Conservation (phyloP, 805 yeast genomes). For the Nakazawaea ernobii region DNA sequence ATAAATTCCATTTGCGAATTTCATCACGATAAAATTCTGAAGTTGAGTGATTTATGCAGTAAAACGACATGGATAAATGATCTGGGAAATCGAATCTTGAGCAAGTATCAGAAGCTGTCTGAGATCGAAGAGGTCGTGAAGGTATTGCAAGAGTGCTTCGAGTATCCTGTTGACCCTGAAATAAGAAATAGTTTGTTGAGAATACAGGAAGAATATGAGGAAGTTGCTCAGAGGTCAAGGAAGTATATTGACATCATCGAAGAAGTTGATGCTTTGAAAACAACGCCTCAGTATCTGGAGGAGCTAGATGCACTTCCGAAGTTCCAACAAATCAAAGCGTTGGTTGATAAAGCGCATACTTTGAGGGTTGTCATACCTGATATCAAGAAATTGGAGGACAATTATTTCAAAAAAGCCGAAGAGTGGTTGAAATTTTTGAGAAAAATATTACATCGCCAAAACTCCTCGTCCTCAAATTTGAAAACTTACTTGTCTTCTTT, state of each 20-base stretch:
- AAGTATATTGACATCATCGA: constrained; percentile 18
- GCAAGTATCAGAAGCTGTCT: background rate
- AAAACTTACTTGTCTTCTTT: constrained; percentile 21
- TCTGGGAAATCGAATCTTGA: background rate
- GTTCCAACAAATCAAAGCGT: constrained; percentile 2
- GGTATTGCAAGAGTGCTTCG: constrained; percentile 1
- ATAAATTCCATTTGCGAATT: constrained; percentile 11
- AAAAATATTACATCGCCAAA: constrained; percentile 27
- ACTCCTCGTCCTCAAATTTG: constrained; percentile 24
- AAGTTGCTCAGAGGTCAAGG: constrained; percentile 14
- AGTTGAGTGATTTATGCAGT: constrained; percentile 12
- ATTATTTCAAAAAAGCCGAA: constrained; percentile 22
- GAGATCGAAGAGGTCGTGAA: background rate
- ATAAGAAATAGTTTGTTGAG: constrained; percentile 1
- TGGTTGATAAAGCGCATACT: background rate
- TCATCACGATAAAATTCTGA: constrained; percentile 14
- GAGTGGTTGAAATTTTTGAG: constrained; percentile 31
- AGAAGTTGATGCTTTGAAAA: constrained; percentile 13
- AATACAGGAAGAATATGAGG: constrained; percentile 10
- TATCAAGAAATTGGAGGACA: constrained; percentile 1
- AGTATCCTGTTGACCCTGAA: constrained; percentile 7
- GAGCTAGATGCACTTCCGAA: background rate
- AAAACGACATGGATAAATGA: constrained; percentile 14
- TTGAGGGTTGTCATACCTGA: constrained; percentile 1
- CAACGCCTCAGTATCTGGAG: background rate